Evolutionary conservation across 1,284 basidiomycete species (phyloP).

Genomic region (Marasmius tenuissimus): DNA sequence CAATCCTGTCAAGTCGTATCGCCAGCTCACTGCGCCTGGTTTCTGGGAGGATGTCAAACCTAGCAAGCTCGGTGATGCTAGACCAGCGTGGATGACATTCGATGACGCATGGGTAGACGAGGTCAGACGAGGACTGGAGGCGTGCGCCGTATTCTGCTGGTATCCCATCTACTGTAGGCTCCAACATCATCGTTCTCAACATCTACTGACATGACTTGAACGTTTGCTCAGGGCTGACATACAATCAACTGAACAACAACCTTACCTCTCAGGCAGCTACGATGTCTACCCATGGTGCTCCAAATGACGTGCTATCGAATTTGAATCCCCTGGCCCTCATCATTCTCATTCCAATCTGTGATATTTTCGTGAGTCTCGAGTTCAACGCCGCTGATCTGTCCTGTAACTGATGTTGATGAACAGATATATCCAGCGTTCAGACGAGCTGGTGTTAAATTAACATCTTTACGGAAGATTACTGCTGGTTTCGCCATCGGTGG

Average conservation of each 20-base stretch:
- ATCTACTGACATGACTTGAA: not conserved
- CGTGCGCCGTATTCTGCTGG: conserved; percentile 82
- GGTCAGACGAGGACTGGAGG: conserved; percentile 79
- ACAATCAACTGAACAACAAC: conserved; percentile 80
- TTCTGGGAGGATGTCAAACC: conserved; percentile 86
- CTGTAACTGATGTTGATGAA: not conserved
- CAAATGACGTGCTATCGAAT: conserved; percentile 83
- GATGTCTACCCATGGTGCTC: conserved; percentile 71
- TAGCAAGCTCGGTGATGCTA: conserved; percentile 41
- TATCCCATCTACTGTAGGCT: conserved; percentile 69
- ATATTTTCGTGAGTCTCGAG: conserved; percentile 3
- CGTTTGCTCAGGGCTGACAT: conserved; percentile 57
- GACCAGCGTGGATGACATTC: conserved; percentile 71
- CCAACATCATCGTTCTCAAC: not conserved
- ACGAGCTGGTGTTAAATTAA: conserved; percentile 66
- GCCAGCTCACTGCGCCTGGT: conserved; percentile 53
- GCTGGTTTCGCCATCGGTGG: conserved; percentile 68
- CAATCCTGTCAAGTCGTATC: conserved; percentile 51
- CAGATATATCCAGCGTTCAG: conserved; percentile 73
- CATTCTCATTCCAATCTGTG: conserved; percentile 72
- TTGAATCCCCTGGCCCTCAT: conserved; percentile 77
- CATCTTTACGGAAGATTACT: conserved; percentile 72
- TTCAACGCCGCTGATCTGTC: too few relatives aligned
- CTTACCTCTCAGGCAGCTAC: conserved; percentile 75
- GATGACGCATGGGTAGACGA: conserved; percentile 85